These are phyloP conservation scores for Ricinus communis DNA, from an alignment of 345 rosid genomes.

Conservation along the genomic window DNA sequence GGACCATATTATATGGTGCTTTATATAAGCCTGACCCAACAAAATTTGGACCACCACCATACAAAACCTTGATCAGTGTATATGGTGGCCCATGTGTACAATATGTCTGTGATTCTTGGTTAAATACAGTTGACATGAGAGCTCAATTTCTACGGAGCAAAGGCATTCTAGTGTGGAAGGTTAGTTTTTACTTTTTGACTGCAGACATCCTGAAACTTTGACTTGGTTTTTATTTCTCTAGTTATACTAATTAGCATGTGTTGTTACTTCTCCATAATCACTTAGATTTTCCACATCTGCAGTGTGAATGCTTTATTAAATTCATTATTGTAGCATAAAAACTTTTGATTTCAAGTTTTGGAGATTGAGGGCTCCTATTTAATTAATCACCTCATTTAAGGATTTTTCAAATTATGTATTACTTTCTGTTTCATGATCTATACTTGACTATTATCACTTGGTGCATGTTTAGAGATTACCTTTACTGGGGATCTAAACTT, in stretches of 20 bases:
- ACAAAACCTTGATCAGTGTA: conserved; percentile 76
- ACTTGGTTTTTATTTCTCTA: background rate
- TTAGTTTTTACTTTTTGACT: conserved; percentile 20
- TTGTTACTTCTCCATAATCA: background rate
- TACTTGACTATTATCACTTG: no score
- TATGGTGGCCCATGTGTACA: conserved; percentile 93
- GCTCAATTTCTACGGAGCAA: conserved; percentile 85
- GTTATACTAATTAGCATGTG: background rate
- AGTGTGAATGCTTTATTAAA: no score
- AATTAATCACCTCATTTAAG: no score
- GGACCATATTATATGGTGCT: conserved; percentile 70
- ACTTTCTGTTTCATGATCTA: no score
- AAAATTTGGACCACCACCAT: conserved; percentile 90
- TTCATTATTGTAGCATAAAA: no score
- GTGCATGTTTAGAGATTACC: no score
- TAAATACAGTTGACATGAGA: conserved; percentile 86
- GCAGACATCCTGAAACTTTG: background rate
- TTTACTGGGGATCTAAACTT: no score
- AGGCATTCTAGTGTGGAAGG: conserved; percentile 97
- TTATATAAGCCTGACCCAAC: conserved; percentile 69
- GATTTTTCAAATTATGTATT: no score
- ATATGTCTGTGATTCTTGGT: conserved; percentile 73
- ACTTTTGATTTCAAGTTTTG: no score
- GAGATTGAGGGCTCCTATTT: no score
- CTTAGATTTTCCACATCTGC: background rate